phyloP scores from a whole-genome alignment of 176 grass and related monocot species.

The Eleusine indica region DNA sequence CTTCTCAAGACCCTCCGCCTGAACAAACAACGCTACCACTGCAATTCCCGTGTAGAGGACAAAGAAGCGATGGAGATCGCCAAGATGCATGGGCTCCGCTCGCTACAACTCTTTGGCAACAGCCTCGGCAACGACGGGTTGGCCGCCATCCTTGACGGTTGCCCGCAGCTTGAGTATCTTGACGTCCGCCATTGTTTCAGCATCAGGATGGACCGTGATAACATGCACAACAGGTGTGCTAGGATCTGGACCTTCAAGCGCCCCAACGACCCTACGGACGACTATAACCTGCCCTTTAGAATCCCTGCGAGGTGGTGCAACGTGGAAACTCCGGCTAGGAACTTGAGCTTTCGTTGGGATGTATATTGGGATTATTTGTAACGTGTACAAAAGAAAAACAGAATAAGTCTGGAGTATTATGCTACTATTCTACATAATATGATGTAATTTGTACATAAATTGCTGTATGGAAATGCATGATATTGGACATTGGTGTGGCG shows the following conservation, averaged over 20 bases:
- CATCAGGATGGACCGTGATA: neutral
- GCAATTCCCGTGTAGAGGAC: neutral
- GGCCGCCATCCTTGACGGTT: conserved; percentile 17
- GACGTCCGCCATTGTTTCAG: conserved; percentile 39
- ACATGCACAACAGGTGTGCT: neutral
- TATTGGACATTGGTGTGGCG: too few species aligned
- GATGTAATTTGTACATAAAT: too few species aligned
- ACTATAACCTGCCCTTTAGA: neutral
- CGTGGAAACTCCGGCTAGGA: neutral
- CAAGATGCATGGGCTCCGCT: neutral
- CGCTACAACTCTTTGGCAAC: conserved; percentile 33
- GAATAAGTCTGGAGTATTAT: too few species aligned
- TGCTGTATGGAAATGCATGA: too few species aligned
- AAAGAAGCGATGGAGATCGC: conserved; percentile 6
- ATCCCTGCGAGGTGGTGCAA: neutral
- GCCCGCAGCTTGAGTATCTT: neutral
- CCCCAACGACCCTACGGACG: neutral
- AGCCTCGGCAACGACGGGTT: neutral
- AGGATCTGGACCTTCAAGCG: neutral
- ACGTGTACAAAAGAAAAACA: too few species aligned
- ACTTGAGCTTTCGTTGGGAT: neutral
- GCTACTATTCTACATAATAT: too few species aligned
- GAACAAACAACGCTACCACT: neutral
- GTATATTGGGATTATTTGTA: neutral
- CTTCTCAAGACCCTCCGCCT: conserved; percentile 16